Evolutionary conservation across 192 early-diverging fungal species (phyloP).

Genomic region (Borealophlyctis nickersoniae): DNA sequence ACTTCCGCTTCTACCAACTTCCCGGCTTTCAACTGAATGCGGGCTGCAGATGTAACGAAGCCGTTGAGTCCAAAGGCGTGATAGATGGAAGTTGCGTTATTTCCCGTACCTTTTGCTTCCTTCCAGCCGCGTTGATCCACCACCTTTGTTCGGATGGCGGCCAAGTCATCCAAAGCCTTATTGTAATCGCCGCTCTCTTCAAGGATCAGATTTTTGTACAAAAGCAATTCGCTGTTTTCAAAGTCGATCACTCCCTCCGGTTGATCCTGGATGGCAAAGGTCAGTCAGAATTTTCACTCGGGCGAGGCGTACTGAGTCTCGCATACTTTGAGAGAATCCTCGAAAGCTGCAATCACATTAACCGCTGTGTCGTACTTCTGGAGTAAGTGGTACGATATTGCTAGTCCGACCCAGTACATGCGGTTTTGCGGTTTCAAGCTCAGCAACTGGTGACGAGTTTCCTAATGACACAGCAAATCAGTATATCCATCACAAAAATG

Average conservation of each 20-base stretch:
- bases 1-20: conserved; percentile 68
- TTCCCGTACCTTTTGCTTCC: conserved; percentile 51
- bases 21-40: conserved; percentile 66
- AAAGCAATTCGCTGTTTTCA: conserved; percentile 77
- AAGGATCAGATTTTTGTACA: conserved; percentile 84
- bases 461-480: no score
- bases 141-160: conserved; percentile 68
- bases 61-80: not conserved
- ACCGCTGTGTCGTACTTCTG: conserved; percentile 73
- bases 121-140: conserved; percentile 71
- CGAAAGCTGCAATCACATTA: conserved; percentile 66
- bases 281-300: not conserved
- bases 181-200: conserved; percentile 80
- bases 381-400: conserved; percentile 78
- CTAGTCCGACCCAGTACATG: conserved; percentile 82
- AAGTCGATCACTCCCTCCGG: conserved; percentile 35
- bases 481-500: no score
- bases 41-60: conserved; percentile 41
- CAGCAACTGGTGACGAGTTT: conserved; percentile 66
- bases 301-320: no score
- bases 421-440: conserved; percentile 65
- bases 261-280: conserved; percentile 18
- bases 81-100: not conserved
- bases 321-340: conserved; percentile 64
- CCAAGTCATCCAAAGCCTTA: conserved; percentile 73